Percentiles rank a stretch among this genome's conserved stretches.
Conservation (phyloP, 148 eudicot species). For the Cornus kousa region DNA sequence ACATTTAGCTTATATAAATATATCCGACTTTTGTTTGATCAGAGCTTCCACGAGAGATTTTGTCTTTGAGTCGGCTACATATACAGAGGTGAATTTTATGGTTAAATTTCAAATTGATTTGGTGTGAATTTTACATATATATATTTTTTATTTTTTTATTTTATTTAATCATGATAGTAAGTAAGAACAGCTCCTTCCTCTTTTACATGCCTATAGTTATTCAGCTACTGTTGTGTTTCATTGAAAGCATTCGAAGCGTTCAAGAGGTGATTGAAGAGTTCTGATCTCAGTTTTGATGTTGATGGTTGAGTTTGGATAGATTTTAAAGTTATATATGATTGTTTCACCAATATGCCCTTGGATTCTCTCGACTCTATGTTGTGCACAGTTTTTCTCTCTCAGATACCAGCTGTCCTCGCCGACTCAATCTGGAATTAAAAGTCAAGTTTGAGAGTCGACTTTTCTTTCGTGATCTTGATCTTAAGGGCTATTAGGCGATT, state of each 20-base stretch:
- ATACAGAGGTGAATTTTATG: slow-evolving; percentile 10
- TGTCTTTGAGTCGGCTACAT: background rate
- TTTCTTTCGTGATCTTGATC: background rate
- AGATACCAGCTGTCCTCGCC: too few species aligned
- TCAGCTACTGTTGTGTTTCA: background rate
- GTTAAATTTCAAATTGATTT: background rate
- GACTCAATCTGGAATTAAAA: too few species aligned
- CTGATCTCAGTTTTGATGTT: background rate
- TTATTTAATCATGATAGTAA: background rate
- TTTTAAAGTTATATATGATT: background rate
- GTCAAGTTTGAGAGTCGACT: too few species aligned
- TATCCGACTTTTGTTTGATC: background rate
- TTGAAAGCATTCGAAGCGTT: background rate
- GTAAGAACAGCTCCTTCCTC: background rate
- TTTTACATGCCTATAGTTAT: background rate
- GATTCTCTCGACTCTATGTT: background rate
- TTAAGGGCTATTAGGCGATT: background rate
- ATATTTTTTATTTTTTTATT: background rate
- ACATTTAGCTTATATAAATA: background rate
- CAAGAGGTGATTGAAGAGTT: background rate
- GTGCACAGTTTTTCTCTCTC: too few species aligned
- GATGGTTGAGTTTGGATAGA: background rate
- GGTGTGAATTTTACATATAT: too few species aligned
- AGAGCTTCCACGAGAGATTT: background rate
- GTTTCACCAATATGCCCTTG: background rate